Evolutionary conservation across 2,329 filamentous ascomycete genomes (phyloP).

Genomic region (Aschersonia sp.): DNA sequence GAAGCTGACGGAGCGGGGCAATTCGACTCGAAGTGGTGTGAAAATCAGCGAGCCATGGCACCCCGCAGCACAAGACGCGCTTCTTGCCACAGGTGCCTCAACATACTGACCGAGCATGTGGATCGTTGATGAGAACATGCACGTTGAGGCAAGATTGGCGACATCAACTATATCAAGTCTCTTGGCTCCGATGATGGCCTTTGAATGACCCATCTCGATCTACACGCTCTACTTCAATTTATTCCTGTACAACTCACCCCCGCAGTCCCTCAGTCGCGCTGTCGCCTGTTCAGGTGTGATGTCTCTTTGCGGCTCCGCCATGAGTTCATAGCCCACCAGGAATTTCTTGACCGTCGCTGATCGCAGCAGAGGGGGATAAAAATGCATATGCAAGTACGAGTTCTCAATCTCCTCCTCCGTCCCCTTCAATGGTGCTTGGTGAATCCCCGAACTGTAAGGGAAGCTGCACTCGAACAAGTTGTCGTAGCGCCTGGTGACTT

Average conservation of each 20-base stretch:
- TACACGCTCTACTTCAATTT: slow-evolving; percentile 9
- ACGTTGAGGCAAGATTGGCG: not conserved
- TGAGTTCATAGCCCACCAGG: slow-evolving; percentile 87
- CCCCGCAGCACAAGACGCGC: not conserved
- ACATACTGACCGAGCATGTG: not conserved
- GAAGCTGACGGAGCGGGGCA: not conserved
- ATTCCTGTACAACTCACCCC: slow-evolving; percentile 76
- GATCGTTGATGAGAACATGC: not conserved
- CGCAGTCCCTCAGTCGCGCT: slow-evolving; percentile 58
- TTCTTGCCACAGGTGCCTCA: not conserved
- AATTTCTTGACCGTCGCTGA: slow-evolving; percentile 95
- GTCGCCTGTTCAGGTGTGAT: slow-evolving; percentile 96
- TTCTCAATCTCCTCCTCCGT: slow-evolving; percentile 71
- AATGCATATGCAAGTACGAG: slow-evolving; percentile 92
- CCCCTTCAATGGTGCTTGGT: slow-evolving; percentile 82
- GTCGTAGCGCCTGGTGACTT: slow-evolving; percentile 84
- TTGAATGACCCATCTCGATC: not conserved
- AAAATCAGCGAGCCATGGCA: not conserved
- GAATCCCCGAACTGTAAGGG: slow-evolving; percentile 91
- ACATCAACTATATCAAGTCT: too few species aligned
- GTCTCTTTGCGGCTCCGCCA: slow-evolving; percentile 95
- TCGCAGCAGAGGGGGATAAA: slow-evolving; percentile 85
- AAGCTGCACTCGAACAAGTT: slow-evolving; percentile 96
- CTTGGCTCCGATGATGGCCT: too few species aligned
- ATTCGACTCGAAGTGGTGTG: too few species aligned